Conservation (phyloP, 2,329 filamentous ascomycete genomes). For the Metarhizium rileyi region DNA sequence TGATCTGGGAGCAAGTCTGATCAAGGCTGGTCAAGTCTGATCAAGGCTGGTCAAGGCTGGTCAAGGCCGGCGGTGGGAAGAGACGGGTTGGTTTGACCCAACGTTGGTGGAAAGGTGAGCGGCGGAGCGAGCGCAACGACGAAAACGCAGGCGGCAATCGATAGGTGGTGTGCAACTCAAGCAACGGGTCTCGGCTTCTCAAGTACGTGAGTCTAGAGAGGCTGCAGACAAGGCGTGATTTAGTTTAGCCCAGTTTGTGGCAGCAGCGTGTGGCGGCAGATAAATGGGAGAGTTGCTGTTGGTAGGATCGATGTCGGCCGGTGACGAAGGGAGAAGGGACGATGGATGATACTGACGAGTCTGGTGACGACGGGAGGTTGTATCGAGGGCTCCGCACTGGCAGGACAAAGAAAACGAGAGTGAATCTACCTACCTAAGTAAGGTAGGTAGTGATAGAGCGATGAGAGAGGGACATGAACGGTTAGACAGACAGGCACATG, state of each 20-base stretch:
- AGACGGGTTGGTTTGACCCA: neutral
- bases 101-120: slow-evolving; percentile 1
- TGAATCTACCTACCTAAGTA: too few relatives aligned
- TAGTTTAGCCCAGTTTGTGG: too few relatives aligned
- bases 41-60: neutral
- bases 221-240: too few relatives aligned
- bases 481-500: neutral
- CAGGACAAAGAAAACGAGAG: neutral
- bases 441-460: too few relatives aligned
- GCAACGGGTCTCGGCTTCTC: too few relatives aligned
- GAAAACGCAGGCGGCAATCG: neutral
- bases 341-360: neutral
- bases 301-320: too few relatives aligned
- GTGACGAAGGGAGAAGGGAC: neutral
- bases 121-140: neutral
- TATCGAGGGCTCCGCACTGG: neutral
- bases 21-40: neutral
- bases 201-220: too few relatives aligned
- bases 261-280: too few relatives aligned
- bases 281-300: too few relatives aligned
- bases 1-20: neutral
- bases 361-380: neutral
- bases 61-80: neutral
- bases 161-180: too few relatives aligned
- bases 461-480: neutral